phyloP scores from a whole-genome alignment of 2,329 filamentous ascomycete genomes.

The Aspergillus brasiliensis region DNA sequence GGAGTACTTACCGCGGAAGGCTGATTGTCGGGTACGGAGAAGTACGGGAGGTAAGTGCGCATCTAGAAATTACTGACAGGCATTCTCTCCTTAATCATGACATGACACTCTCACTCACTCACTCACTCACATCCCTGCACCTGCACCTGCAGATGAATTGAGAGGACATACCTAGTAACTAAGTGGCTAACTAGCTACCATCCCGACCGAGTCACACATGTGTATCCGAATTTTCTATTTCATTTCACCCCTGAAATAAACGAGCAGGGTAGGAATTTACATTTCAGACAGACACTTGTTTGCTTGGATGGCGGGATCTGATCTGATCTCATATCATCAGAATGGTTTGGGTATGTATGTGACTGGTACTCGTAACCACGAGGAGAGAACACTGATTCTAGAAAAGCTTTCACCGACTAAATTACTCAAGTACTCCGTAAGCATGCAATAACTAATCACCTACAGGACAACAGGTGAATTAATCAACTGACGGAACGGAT shows the following conservation, averaged over 20 bases:
- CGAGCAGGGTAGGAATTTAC: background rate
- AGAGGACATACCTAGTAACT: background rate
- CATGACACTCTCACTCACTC: background rate
- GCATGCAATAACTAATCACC: background rate
- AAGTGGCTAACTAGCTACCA: too few relatives aligned
- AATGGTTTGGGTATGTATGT: constrained; percentile 6
- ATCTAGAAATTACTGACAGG: too few relatives aligned
- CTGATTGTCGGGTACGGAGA: background rate
- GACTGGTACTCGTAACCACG: constrained; percentile 8
- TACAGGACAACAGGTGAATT: background rate
- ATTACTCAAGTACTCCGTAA: background rate
- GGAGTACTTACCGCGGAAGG: background rate
- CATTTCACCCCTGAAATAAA: background rate
- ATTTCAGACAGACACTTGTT: background rate
- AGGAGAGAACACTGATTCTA: background rate
- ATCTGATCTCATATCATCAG: constrained; percentile 4
- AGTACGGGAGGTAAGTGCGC: too few relatives aligned
- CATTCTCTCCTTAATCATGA: too few relatives aligned
- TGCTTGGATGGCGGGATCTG: background rate
- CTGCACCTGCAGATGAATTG: constrained; percentile 4
- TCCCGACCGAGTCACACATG: constrained; percentile 13
- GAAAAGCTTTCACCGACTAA: background rate
- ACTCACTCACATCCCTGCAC: background rate
- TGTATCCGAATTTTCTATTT: background rate
- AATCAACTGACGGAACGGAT: too few relatives aligned